A percentile compares a stretch with the other conserved stretches of the same genome.
Conservation (phyloP, 139 green algal species). For the Dunaliella primolecta region DNA sequence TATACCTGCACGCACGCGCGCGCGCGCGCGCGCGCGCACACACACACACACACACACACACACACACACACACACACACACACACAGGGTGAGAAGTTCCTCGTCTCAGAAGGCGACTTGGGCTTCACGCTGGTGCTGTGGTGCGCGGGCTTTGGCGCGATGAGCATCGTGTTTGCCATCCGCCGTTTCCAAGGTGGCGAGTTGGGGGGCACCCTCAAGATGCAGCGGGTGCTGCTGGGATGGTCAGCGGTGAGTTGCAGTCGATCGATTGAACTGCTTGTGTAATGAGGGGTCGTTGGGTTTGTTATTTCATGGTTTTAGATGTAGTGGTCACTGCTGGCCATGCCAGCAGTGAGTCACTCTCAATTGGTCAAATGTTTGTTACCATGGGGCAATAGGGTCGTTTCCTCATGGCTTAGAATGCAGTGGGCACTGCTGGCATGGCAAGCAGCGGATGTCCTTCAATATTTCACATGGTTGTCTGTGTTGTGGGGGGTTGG, state of each 20-base stretch:
- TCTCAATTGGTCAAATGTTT: too few relatives aligned
- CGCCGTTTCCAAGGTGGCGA: constrained; percentile 14
- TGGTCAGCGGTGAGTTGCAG: constrained; percentile 1
- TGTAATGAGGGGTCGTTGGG: too few relatives aligned
- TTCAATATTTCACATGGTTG: too few relatives aligned
- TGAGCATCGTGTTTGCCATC: constrained; percentile 7
- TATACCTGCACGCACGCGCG: not conserved
- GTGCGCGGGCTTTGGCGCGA: not conserved
- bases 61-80: constrained; percentile 20
- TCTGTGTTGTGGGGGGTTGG: too few relatives aligned
- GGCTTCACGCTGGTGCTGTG: constrained; percentile 18
- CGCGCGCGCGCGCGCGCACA: constrained; percentile 9
- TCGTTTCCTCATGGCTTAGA: too few relatives aligned
- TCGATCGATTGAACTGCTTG: too few relatives aligned
- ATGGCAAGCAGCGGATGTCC: too few relatives aligned
- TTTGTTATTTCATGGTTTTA: too few relatives aligned
- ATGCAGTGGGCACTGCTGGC: too few relatives aligned
- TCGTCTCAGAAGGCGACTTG: constrained; percentile 1
- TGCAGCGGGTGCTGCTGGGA: not conserved
- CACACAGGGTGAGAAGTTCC: not conserved
- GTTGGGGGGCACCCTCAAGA: not conserved
- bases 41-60: constrained; percentile 19
- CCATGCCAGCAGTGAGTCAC: too few relatives aligned
- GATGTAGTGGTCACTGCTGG: too few relatives aligned
- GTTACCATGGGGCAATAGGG: too few relatives aligned